Percentiles rank a stretch among this genome's conserved stretches.
phyloP scores from a whole-genome alignment of 139 green algal species.

The Coelastrella sp. region DNA sequence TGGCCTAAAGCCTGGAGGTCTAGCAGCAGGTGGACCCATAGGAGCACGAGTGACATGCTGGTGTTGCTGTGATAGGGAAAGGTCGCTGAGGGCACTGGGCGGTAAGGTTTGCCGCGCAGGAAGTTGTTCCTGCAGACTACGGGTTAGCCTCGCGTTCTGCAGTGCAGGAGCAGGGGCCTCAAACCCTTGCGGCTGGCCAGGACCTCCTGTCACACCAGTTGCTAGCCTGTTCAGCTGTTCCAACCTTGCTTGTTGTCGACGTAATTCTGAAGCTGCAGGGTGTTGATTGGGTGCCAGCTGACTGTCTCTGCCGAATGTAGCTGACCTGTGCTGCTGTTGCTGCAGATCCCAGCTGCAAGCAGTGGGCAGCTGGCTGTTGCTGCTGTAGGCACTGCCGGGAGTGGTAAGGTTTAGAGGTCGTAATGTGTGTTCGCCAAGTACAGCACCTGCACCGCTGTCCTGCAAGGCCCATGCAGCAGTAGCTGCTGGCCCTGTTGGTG shows the following conservation, averaged over 20 bases:
- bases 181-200: not conserved
- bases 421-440: too few species aligned
- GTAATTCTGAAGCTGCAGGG: not conserved
- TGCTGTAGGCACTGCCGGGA: not conserved
- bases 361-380: not conserved
- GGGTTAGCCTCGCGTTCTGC: too few species aligned
- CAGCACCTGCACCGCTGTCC: too few species aligned
- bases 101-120: too few species aligned
- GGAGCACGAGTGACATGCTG: slow-evolving; percentile 14
- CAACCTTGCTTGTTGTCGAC: not conserved
- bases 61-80: not conserved
- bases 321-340: not conserved
- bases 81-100: not conserved
- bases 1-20: not conserved
- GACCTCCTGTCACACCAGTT: not conserved
- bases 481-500: not conserved
- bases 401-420: too few species aligned
- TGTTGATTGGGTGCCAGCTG: not conserved
- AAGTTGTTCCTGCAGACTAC: too few species aligned
- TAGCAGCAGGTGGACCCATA: slow-evolving; percentile 12
- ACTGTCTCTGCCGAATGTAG: not conserved
- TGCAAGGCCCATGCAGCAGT: too few species aligned
- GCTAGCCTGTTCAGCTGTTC: not conserved
- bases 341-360: not conserved
- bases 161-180: too few species aligned